These are phyloP conservation scores for Huntiella abstrusa DNA, from an alignment of 2,329 filamentous ascomycete species.

Conservation along the genomic window DNA sequence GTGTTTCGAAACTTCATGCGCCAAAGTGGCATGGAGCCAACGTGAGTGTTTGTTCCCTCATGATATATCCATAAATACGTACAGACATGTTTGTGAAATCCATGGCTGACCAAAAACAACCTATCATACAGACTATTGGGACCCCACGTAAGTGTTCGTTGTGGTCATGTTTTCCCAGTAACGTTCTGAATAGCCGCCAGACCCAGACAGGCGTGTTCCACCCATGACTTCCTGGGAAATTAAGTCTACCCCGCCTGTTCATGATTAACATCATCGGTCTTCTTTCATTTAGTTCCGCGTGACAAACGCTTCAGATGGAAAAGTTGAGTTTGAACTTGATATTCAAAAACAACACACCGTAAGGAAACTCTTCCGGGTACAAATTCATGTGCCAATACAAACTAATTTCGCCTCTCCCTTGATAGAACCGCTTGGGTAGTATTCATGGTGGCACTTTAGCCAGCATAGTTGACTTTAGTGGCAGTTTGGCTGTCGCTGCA, in stretches of 20 bases:
- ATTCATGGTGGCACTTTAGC: conserved; percentile 66
- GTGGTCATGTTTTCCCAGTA: no score
- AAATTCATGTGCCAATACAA: not conserved
- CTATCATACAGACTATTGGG: conserved; percentile 21
- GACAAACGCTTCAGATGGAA: conserved; percentile 42
- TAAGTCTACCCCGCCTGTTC: not conserved
- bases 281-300: conserved; percentile 40
- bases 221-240: no score
- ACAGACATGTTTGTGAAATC: no score
- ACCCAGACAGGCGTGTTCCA: no score
- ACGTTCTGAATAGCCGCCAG: no score
- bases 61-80: no score
- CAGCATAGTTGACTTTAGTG: conserved; percentile 50
- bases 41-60: conserved; percentile 30
- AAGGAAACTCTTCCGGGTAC: not conserved
- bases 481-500: conserved; percentile 46
- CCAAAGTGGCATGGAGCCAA: conserved; percentile 74
- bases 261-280: not conserved
- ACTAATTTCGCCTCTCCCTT: not conserved
- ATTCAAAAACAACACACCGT: conserved; percentile 61
- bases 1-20: conserved; percentile 72
- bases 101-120: not conserved
- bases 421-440: conserved; percentile 54
- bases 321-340: conserved; percentile 57
- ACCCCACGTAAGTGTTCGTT: conserved; percentile 19